Evolutionary conservation across 225 moss, liverwort and hornwort genomes (phyloP), one percentile per base, ranked within the genome.

Genomic region (Bryum argenteum): DNA sequence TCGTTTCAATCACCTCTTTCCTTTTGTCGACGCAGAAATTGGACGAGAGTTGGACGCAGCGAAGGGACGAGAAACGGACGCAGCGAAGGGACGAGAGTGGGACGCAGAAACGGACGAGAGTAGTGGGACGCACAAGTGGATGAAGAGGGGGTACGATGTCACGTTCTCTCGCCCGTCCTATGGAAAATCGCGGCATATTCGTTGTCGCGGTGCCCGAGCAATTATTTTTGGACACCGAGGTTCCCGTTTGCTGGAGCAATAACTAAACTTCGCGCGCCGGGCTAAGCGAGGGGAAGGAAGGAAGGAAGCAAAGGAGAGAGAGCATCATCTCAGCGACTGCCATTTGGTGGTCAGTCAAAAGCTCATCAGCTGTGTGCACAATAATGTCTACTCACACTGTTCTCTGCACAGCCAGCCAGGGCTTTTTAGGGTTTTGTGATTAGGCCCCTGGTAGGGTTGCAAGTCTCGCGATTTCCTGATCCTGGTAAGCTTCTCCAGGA

Each of bases 391-490:
- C 14, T 47, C 15, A 15, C 47, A 47, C 47, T 47, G 14, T 47
- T 10, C 22, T 37, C 19, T 15, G 4, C 7, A 16, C 6, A 19
- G 54, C 3, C 10, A 12, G 11, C 9, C 43, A 12, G 52, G 64
- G 8, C 65, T 59, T 39, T 12, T 8, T 53, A 58, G 53, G 58
- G 44, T 15, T 72, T 63, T 45, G 26, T 14, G 8, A 5, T 71
- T 19, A 16, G 63, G 17, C 10, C 28, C 55, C 52, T 75, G 41
- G 19, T 68, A 71, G 75, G 71, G 58, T 63, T 75, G 5, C 1
- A 26, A 75, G n/a, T 43, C 47, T 61, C 54, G 23, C 45, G 40
- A 47, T 38, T 69, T 1, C 3, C 2, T 50, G 56, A 23, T 54
- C 44, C 58, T 67, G 63, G 71, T 52, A 41, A 21, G 50, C 0